These are phyloP conservation scores for Perilla frutescens DNA, from an alignment of 257 asterid genomes.

Conservation along the genomic window DNA sequence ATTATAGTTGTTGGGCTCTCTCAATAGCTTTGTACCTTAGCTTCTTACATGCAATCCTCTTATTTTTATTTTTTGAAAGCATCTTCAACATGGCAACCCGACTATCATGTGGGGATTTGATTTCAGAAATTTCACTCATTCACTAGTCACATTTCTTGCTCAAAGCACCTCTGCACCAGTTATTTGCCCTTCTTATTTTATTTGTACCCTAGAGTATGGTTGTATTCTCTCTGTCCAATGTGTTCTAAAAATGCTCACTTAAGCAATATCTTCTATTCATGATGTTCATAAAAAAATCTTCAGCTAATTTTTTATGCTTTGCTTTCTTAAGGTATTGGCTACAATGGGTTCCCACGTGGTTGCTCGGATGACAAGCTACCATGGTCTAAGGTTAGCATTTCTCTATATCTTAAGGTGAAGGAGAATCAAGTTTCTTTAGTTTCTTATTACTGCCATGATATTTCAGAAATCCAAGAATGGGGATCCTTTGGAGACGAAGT, in stretches of 20 bases:
- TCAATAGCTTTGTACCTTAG: neutral
- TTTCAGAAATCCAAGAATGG: constrained; percentile 85
- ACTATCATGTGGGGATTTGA: neutral
- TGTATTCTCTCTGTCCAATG: neutral
- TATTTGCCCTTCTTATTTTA: neutral
- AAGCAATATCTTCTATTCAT: constrained; percentile 7
- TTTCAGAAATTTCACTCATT: neutral
- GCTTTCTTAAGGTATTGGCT: constrained; percentile 76
- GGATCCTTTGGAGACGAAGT: constrained; percentile 87
- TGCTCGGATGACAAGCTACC: constrained; percentile 95
- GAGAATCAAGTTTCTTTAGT: neutral
- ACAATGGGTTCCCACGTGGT: constrained; percentile 97
- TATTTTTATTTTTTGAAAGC: neutral
- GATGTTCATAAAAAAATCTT: constrained; percentile 3
- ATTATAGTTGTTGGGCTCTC: constrained; percentile 9
- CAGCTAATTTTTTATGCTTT: constrained; percentile 23
- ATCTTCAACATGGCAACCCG: neutral
- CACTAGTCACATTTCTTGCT: too few species aligned
- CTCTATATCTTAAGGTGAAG: constrained; percentile 5
- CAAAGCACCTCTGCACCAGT: neutral
- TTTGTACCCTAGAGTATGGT: neutral
- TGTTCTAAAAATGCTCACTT: neutral
- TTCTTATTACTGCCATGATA: constrained; percentile 35
- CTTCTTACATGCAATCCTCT: neutral
- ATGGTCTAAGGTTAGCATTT: constrained; percentile 80